Evolutionary conservation across 2,329 filamentous ascomycete species (phyloP), one percentile per base, ranked within the genome.

Genomic region (Chaetomium strumarium): DNA sequence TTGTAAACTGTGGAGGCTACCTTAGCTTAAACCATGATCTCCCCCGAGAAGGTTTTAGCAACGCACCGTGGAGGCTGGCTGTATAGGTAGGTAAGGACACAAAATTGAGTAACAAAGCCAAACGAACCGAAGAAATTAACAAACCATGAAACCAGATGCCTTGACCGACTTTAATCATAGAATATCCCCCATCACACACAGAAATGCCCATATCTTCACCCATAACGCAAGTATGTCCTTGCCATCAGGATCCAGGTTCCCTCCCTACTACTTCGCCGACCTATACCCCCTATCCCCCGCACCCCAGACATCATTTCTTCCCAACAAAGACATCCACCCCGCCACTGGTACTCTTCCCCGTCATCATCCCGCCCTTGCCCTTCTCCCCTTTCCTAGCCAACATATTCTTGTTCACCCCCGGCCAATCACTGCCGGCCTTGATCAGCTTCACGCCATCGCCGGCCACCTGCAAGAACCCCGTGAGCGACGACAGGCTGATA

Each of bases 381-480:
- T 64, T 68, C 2, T 63, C 58, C 5, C 76, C 76, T 67, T 77
- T 77, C 54, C 59, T 63, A 1, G 72, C 75, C 37, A 65, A 24
- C 17, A 72, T 9, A 4, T 58, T 51, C 53, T 65, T 66, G 37
- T 64, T 63, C 16, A 68, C 58, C 1, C 68, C 66, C 3, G 66
- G 65, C 62, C 66, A 67, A 2, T 66, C 63, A 1, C 60, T 55
- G 3, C 62, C 55, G n/a, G 55, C 54, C 46, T 61, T 67, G 13
- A 70, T 63, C 3, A 77, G 58, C 47, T 65, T 56, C 12, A 81
- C 67, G 14, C 68, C 76, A 38, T 72, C 66, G 13, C 78, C 78
- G 17, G 47, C 55, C 8, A 74, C 64, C 2, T 53, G 49, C 30
- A 79, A 64, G 10, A 51, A 57, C 2, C 76, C 76, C 20, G 70